These are phyloP conservation scores for Incumbomyces lentus DNA, from an alignment of 2,329 filamentous ascomycete genomes.

Conservation along the genomic window DNA sequence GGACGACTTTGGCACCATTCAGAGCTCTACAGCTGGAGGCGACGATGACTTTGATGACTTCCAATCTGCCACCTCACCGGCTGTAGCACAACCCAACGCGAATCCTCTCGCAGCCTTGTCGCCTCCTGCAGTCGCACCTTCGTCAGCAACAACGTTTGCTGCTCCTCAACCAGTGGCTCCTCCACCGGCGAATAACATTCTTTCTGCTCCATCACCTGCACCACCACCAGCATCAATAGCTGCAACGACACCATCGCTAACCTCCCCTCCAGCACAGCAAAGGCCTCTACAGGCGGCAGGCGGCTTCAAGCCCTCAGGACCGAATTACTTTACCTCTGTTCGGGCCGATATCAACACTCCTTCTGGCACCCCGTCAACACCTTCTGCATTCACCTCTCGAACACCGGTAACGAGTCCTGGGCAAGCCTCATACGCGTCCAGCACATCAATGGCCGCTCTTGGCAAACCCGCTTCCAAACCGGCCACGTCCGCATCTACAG, in stretches of 20 bases:
- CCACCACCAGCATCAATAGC: slow-evolving; percentile 39
- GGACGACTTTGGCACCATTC: slow-evolving; percentile 33
- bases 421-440: slow-evolving; percentile 29
- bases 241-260: slow-evolving; percentile 48
- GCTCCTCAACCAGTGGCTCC: slow-evolving; percentile 62
- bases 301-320: slow-evolving; percentile 59
- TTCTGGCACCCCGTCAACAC: slow-evolving; percentile 18
- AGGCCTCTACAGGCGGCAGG: slow-evolving; percentile 41
- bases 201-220: slow-evolving; percentile 46
- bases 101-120: slow-evolving; percentile 31
- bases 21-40: slow-evolving; percentile 28
- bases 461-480: slow-evolving; percentile 42
- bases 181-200: slow-evolving; percentile 50
- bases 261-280: slow-evolving; percentile 30
- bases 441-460: slow-evolving; percentile 26
- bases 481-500: slow-evolving; percentile 32
- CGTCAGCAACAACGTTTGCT: slow-evolving; percentile 57
- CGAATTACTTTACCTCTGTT: slow-evolving; percentile 93
- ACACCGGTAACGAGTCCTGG: slow-evolving; percentile 26
- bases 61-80: slow-evolving; percentile 66
- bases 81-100: slow-evolving; percentile 27
- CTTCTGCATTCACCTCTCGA: slow-evolving; percentile 24
- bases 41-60: slow-evolving; percentile 97
- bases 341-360: slow-evolving; percentile 20
- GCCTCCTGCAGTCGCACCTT: slow-evolving; percentile 38